Evolutionary conservation across 352 stramenopile genomes (phyloP).

Genomic region (Sclerospora graminicola): DNA sequence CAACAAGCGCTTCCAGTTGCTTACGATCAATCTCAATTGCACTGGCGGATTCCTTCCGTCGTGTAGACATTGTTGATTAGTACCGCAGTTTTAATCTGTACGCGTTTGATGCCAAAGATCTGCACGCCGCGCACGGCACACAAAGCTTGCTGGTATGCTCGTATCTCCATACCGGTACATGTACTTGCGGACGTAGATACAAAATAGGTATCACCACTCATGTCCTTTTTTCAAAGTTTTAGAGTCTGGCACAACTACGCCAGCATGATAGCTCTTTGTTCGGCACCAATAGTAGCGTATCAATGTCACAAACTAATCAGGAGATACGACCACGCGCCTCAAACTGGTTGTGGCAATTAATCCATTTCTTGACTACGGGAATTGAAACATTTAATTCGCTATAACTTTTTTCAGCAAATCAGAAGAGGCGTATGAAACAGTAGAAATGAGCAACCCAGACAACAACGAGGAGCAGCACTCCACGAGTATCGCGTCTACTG

Average conservation of each 20-base stretch:
- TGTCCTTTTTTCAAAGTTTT: too few relatives aligned
- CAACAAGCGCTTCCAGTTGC: constrained; percentile 35
- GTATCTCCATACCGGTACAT: constrained; percentile 24
- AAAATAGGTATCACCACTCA: constrained; percentile 46
- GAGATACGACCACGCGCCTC: too few relatives aligned
- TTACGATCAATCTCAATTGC: constrained; percentile 43
- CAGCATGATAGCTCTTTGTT: too few relatives aligned
- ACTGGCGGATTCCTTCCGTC: constrained; percentile 24
- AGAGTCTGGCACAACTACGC: too few relatives aligned
- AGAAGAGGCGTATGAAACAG: neutral
- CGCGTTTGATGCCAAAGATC: constrained; percentile 28
- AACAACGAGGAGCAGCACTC: constrained; percentile 9
- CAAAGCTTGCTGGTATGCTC: constrained; percentile 30
- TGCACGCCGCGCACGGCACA: constrained; percentile 32
- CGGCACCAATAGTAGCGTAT: too few relatives aligned
- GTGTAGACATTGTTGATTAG: constrained; percentile 14
- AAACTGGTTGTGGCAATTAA: neutral
- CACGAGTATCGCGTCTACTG: constrained; percentile 14
- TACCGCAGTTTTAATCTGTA: constrained; percentile 29
- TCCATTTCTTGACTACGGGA: neutral
- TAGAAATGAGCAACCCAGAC: constrained; percentile 6
- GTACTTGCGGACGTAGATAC: constrained; percentile 33
- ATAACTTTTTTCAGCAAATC: constrained; percentile 2
- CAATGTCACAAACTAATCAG: too few relatives aligned
- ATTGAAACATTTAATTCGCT: neutral